phyloP scores from a whole-genome alignment of 2,329 filamentous ascomycete species.

The Beauveria scarabaeidicola region DNA sequence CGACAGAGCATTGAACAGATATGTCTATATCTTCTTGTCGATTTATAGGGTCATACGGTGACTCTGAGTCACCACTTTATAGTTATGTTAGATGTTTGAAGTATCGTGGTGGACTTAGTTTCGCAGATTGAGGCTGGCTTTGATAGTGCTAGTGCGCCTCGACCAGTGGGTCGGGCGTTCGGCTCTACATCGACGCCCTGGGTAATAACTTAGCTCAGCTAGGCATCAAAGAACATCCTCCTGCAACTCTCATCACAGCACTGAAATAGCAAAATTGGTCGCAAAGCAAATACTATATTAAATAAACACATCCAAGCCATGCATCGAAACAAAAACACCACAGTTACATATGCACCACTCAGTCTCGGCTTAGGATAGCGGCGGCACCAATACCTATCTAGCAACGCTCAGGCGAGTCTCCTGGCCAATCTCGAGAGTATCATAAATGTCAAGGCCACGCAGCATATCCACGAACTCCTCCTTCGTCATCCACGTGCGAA shows the following conservation, averaged over 20 bases:
- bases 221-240: too few species aligned
- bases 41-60: not conserved
- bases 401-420: not conserved
- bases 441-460: not conserved
- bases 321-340: too few species aligned
- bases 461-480: not conserved
- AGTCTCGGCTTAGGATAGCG: not conserved
- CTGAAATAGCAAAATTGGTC: not conserved
- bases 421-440: not conserved
- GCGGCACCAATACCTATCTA: not conserved
- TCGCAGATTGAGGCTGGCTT: not conserved
- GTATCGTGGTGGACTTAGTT: not conserved
- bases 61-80: not conserved
- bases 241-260: too few species aligned
- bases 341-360: too few species aligned
- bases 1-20: not conserved
- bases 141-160: not conserved
- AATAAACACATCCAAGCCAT: not conserved
- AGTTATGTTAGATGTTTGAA: not conserved
- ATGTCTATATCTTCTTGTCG: not conserved
- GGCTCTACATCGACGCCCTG: not conserved
- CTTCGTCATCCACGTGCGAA: slow-evolving; percentile 13
- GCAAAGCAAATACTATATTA: not conserved
- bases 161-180: not conserved
- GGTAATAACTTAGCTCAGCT: not conserved